Percentiles rank a stretch among this genome's conserved stretches.
Evolutionary conservation across 75 land plant species (phyloP).

Genomic region (Larix kaempferi): DNA sequence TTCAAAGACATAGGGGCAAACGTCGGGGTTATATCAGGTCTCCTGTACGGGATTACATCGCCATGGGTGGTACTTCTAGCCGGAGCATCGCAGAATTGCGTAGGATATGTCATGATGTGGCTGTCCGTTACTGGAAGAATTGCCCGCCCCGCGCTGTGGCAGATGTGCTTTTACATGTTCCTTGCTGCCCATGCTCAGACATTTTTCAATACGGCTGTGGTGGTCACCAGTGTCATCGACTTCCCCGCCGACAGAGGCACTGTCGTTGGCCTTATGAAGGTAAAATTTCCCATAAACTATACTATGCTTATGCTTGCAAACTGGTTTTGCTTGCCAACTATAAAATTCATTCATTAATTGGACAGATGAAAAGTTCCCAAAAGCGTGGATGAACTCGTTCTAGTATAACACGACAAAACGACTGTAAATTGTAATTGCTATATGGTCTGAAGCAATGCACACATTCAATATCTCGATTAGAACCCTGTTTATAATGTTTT

Average conservation of each 20-base stretch:
- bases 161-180: slow-evolving; percentile 69
- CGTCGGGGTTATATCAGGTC: slow-evolving; percentile 74
- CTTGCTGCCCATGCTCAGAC: slow-evolving; percentile 81
- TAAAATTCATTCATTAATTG: no score
- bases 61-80: slow-evolving; percentile 54
- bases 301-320: neutral
- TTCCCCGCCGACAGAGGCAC: slow-evolving; percentile 80
- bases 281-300: slow-evolving; percentile 5
- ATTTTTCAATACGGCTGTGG: slow-evolving; percentile 79
- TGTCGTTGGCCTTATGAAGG: slow-evolving; percentile 89
- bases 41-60: slow-evolving; percentile 51
- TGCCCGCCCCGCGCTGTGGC: slow-evolving; percentile 37
- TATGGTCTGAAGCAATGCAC: no score
- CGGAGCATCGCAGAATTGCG: slow-evolving; percentile 62
- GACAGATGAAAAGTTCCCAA: no score
- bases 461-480: neutral
- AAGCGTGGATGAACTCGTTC: no score
- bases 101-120: slow-evolving; percentile 73
- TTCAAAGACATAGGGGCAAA: slow-evolving; percentile 89
- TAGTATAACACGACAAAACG: no score
- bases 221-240: slow-evolving; percentile 72
- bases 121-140: slow-evolving; percentile 50
- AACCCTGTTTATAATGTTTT: neutral
- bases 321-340: neutral
- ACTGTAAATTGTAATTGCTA: no score